Conservation (phyloP, 306 rosid genomes). For the Dryas octopetala region DNA sequence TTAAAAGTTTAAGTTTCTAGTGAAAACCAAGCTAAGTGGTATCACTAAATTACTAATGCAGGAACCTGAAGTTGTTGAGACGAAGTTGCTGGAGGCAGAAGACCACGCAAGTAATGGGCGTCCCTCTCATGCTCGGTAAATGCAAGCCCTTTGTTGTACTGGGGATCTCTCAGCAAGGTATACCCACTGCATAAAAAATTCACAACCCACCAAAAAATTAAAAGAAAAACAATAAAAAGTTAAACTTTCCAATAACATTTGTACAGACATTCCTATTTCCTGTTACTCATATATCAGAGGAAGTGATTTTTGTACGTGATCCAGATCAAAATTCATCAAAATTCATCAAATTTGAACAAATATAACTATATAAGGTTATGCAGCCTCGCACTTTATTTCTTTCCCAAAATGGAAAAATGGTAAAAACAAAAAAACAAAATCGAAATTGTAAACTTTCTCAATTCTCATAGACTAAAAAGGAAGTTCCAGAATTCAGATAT, state of each 20-base stretch:
- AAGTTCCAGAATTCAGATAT: background rate
- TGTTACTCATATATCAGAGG: background rate
- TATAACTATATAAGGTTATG: background rate
- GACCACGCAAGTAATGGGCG: constrained; percentile 94
- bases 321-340: background rate
- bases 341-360: background rate
- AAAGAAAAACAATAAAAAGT: no score
- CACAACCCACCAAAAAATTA: background rate
- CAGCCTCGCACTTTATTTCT: background rate
- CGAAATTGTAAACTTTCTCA: background rate
- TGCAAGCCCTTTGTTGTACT: constrained; percentile 90
- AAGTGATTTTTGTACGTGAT: background rate
- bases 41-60: no score
- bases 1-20: no score
- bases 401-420: background rate
- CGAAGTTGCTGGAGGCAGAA: constrained; percentile 67
- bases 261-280: no score
- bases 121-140: constrained; percentile 92
- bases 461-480: background rate
- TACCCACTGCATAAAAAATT: constrained; percentile 59
- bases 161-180: constrained; percentile 92
- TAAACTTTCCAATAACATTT: no score
- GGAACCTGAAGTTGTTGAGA: constrained; percentile 87
- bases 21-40: no score
- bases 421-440: no score